These are phyloP conservation scores for Sclerotinia glacialis DNA, from an alignment of 2,329 filamentous ascomycete genomes.

Conservation along the genomic window DNA sequence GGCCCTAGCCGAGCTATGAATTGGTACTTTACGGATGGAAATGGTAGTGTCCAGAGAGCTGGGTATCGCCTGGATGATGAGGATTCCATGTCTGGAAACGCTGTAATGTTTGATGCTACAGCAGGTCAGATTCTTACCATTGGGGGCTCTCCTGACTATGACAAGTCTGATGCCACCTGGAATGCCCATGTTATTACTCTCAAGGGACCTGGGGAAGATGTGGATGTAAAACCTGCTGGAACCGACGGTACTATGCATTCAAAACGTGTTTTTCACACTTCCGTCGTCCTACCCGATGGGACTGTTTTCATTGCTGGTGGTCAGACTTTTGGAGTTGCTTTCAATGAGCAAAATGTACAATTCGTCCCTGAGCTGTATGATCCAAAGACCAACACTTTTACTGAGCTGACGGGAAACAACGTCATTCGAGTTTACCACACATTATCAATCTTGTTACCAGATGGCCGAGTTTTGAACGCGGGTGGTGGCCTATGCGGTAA, in stretches of 20 bases:
- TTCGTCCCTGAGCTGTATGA: constrained; percentile 2
- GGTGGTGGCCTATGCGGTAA: constrained; percentile 7
- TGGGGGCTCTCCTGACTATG: constrained; percentile 4
- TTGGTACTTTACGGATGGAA: constrained; percentile 9
- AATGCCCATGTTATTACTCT: constrained; percentile 7
- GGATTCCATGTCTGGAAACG: constrained; percentile 15
- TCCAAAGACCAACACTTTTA: constrained; percentile 1
- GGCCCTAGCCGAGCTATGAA: constrained; percentile 16
- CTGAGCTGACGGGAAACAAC: background rate
- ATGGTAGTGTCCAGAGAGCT: background rate
- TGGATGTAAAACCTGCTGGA: background rate
- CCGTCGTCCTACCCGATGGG: constrained; percentile 7
- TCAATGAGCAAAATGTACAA: constrained; percentile 12
- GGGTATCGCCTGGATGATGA: background rate
- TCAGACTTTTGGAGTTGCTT: constrained; percentile 5
- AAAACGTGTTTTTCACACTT: constrained; percentile 8
- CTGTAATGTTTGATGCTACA: constrained; percentile 13
- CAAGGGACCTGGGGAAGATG: background rate
- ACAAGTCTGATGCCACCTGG: background rate
- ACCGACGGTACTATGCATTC: background rate
- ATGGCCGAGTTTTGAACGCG: constrained; percentile 4
- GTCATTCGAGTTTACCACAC: constrained; percentile 12
- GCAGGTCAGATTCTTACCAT: constrained; percentile 10
- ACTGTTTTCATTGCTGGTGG: constrained; percentile 11
- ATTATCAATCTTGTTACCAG: constrained; percentile 6